Evolutionary conservation across 495 filamentous ascomycete species (phyloP).

Genomic region (Talaromyces trachyspermus): DNA sequence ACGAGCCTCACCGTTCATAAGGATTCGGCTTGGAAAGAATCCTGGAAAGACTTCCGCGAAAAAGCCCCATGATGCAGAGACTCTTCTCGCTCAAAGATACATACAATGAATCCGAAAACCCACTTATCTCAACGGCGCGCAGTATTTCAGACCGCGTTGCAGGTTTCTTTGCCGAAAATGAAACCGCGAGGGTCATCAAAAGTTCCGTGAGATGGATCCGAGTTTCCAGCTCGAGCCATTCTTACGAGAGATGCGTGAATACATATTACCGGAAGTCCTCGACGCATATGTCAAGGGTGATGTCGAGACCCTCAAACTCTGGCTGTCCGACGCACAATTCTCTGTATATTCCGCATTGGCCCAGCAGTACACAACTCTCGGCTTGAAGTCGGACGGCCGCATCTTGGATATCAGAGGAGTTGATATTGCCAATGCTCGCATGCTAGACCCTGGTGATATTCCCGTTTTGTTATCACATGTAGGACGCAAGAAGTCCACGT

Average conservation of each 20-base stretch:
- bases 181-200: conserved; percentile 96
- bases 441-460: conserved; percentile 94
- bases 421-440: conserved; percentile 78
- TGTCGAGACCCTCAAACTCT: conserved; percentile 79
- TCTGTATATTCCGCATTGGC: conserved; percentile 89
- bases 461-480: conserved; percentile 93
- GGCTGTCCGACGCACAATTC: conserved; percentile 92
- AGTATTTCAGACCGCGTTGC: conserved; percentile 88
- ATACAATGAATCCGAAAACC: conserved; percentile 96
- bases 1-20: conserved; percentile 94
- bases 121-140: conserved; percentile 83
- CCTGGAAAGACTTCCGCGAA: conserved; percentile 90
- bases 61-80: conserved; percentile 79
- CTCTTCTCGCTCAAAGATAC: conserved; percentile 73
- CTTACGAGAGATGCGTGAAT: conserved; percentile 89
- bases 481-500: conserved; percentile 98
- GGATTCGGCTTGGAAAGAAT: conserved; percentile 91
- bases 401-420: conserved; percentile 93
- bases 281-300: conserved; percentile 98
- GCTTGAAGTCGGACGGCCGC: conserved; percentile 86
- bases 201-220: conserved; percentile 94
- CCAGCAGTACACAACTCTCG: conserved; percentile 88
- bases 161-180: conserved; percentile 97
- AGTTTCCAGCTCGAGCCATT: conserved; percentile 92
- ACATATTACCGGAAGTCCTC: conserved; percentile 93